Percentiles rank a stretch among this genome's conserved stretches.
Conservation (phyloP, 257 asterid genomes). For the Petrea volubilis region DNA sequence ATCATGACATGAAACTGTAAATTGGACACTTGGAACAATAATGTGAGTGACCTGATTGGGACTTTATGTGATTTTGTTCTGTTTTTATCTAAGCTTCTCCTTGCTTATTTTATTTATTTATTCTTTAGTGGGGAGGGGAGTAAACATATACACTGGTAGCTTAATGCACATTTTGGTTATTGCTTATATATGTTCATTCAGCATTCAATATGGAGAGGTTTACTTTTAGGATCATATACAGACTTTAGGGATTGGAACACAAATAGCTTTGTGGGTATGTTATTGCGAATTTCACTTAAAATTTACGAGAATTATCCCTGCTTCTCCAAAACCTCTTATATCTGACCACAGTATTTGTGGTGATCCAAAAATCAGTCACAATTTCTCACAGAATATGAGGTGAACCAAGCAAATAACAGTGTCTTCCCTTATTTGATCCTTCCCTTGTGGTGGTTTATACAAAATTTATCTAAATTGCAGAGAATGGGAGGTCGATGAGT, state of each 20-base stretch:
- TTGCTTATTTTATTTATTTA: too few relatives aligned
- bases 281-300: not conserved
- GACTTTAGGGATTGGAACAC: not conserved
- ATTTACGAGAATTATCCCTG: not conserved
- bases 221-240: not conserved
- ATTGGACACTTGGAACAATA: too few relatives aligned
- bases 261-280: not conserved
- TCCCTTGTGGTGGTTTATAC: not conserved
- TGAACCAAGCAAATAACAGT: not conserved
- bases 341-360: not conserved
- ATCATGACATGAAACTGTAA: not conserved
- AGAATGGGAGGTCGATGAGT: not conserved
- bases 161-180: not conserved
- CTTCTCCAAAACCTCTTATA: not conserved
- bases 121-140: too few relatives aligned
- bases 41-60: not conserved
- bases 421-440: not conserved
- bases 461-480: not conserved
- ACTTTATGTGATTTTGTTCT: too few relatives aligned
- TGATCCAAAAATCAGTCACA: not conserved
- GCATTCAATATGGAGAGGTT: not conserved
- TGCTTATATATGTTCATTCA: not conserved
- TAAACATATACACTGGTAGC: too few relatives aligned
- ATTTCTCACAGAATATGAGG: not conserved
- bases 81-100: too few relatives aligned